phyloP scores from a whole-genome alignment of 1,284 basidiomycete genomes.

The Salmacisia buchloeana region DNA sequence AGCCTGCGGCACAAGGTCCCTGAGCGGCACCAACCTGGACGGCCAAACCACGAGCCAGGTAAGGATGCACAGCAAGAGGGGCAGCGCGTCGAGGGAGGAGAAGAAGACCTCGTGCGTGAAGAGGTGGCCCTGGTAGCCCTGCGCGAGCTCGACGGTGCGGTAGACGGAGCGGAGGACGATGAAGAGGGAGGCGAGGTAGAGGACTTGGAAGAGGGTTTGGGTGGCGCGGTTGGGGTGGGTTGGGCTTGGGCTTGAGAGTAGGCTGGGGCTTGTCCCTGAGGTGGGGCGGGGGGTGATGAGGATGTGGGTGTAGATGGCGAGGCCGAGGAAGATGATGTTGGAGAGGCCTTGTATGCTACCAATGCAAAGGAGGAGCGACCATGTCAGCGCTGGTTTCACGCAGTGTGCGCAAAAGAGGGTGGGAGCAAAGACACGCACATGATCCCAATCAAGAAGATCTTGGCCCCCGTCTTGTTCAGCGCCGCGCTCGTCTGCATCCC shows the following conservation, averaged over 20 bases:
- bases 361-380: neutral
- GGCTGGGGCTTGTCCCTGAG: neutral
- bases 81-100: slow-evolving; percentile 28
- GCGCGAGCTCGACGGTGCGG: slow-evolving; percentile 30
- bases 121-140: slow-evolving; percentile 30
- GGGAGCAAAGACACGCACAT: slow-evolving; percentile 1
- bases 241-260: neutral
- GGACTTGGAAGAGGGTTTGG: slow-evolving; percentile 5
- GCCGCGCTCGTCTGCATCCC: slow-evolving; percentile 15
- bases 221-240: neutral
- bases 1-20: too few relatives aligned
- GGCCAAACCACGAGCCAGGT: slow-evolving; percentile 31
- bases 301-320: slow-evolving; percentile 10
- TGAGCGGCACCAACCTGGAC: slow-evolving; percentile 13
- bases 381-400: neutral
- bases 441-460: slow-evolving; percentile 33
- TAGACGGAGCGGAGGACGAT: slow-evolving; percentile 30
- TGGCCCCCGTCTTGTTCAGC: slow-evolving; percentile 20
- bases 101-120: slow-evolving; percentile 30
- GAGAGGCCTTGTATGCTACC: slow-evolving; percentile 21
- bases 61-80: slow-evolving; percentile 25
- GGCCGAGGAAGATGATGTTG: slow-evolving; percentile 27
- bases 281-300: neutral
- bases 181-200: slow-evolving; percentile 17
- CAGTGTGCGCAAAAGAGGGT: neutral